Evolutionary conservation across 1,284 basidiomycete species (phyloP).

Genomic region (Porphyrellus sp.): DNA sequence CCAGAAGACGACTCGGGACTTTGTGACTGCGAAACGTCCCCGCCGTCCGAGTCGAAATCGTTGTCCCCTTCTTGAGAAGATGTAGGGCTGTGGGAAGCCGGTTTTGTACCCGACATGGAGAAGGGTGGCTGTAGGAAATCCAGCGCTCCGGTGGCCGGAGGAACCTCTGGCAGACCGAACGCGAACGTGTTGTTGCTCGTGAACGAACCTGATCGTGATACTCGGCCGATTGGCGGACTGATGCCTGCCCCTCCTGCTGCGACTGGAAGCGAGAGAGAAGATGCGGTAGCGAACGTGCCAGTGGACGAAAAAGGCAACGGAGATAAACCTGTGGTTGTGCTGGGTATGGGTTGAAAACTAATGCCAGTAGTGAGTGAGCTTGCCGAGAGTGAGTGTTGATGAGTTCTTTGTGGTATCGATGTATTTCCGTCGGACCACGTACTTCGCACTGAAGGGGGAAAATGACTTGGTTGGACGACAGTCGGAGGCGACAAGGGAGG

Average conservation of each 20-base stretch:
- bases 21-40: constrained; percentile 30
- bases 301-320: constrained; percentile 33
- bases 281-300: constrained; percentile 31
- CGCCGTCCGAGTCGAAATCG: constrained; percentile 42
- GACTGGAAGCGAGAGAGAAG: constrained; percentile 27
- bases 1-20: constrained; percentile 33
- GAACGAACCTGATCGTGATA: constrained; percentile 64
- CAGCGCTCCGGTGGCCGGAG: constrained; percentile 24
- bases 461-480: constrained; percentile 22
- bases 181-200: constrained; percentile 47
- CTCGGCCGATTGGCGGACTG: constrained; percentile 48
- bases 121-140: constrained; percentile 34
- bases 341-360: constrained; percentile 37
- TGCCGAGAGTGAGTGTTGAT: constrained; percentile 37
- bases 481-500: constrained; percentile 25
- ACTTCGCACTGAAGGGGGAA: constrained; percentile 23
- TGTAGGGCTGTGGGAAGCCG: constrained; percentile 30
- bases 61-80: constrained; percentile 43
- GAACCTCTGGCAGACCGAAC: constrained; percentile 38
- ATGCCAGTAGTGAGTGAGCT: constrained; percentile 34
- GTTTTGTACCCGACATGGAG: constrained; percentile 13
- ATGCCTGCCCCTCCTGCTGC: constrained; percentile 26
- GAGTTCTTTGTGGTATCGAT: constrained; percentile 30
- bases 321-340: constrained; percentile 28
- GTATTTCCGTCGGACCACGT: constrained; percentile 33